phyloP scores from a whole-genome alignment of 2,329 filamentous ascomycete genomes.

The Talaromyces sp. region DNA sequence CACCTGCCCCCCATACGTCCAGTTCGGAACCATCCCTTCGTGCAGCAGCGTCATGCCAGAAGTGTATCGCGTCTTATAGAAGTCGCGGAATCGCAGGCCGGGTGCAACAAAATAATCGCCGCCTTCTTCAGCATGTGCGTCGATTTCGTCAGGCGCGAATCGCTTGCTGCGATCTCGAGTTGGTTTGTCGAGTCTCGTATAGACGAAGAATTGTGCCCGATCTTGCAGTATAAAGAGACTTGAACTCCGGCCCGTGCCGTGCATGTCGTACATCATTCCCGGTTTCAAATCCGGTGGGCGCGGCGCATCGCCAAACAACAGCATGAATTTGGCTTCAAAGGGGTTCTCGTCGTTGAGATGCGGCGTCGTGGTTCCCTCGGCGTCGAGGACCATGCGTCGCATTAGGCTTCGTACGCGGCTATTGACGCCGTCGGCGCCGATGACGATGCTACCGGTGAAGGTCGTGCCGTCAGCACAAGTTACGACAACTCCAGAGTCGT shows the following conservation, averaged over 20 bases:
- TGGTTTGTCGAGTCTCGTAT: not conserved
- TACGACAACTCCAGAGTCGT: not conserved
- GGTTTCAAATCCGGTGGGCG: not conserved
- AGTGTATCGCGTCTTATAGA: too few relatives aligned
- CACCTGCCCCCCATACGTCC: too few relatives aligned
- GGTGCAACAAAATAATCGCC: too few relatives aligned
- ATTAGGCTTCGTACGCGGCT: not conserved
- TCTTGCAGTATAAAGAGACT: not conserved
- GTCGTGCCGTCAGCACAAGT: not conserved
- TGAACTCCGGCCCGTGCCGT: not conserved
- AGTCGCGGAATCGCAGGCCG: too few relatives aligned
- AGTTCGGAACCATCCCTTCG: too few relatives aligned
- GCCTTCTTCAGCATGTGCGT: not conserved
- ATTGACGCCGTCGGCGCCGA: not conserved
- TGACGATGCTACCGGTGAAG: not conserved
- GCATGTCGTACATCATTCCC: not conserved
- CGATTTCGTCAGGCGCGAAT: not conserved
- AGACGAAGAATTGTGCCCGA: too few relatives aligned
- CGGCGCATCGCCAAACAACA: not conserved
- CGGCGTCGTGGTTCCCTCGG: too few relatives aligned
- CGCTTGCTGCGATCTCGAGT: not conserved
- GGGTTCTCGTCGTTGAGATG: not conserved
- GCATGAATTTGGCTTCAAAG: not conserved
- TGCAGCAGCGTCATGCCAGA: too few relatives aligned
- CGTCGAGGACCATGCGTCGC: not conserved